Base-by-base conservation (phyloP, 2,329 filamentous ascomycete genomes). In the Sarocladium oryzae region DNA sequence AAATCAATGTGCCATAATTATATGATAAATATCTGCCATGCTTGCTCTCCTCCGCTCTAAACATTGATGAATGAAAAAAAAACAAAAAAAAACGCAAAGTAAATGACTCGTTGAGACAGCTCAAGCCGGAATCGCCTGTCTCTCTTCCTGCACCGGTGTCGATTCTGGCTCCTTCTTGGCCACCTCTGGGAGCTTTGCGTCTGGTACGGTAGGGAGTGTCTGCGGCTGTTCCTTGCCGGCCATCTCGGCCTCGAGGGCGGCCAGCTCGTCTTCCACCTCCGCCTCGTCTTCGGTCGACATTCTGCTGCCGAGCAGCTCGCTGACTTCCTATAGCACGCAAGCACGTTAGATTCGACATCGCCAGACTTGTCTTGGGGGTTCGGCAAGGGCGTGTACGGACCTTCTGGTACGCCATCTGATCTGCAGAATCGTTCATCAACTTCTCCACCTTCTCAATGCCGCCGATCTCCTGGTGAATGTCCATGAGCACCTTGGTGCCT, bases 271-370 rank as follows among this genome's bases (percentile, higher is more conserved):
- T 66, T 99, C 93, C 30, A 99, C 93, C 63, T 96, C 93, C 63
- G 97, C 92, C 68, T 99, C 93, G 68, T 99, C 93, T 61, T 95
- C 87, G 63, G 90, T 93, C 13, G 90, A 89, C 73, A 99, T 91
- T 60, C 85, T 83, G 11, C 88, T 88, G 30, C 85, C 88, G 2
- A 99, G 81, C 79, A 96, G 88, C 48, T 95, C 89, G 69, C 86
- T 93, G 60, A 99, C 81, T 74, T 99, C 92, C 88, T 95, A 61
- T 57, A 58, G 2, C 26, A 23, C 28, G 35, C 21, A 8, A 8
- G 2, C 4, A 40, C 11, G 45, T 58, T n/a, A 58, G 56, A 26
- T 26, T 16, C 24, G 8, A 15, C n/a, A 50, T 37, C 9, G 7
- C 21, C 28, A 30, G 26, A 20, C 9, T 8, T 38, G 24, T 46